A percentile compares a stretch with the other conserved stretches of the same genome.
Evolutionary conservation across 164 flowering plant species (phyloP).

Genomic region (Sedum album): DNA sequence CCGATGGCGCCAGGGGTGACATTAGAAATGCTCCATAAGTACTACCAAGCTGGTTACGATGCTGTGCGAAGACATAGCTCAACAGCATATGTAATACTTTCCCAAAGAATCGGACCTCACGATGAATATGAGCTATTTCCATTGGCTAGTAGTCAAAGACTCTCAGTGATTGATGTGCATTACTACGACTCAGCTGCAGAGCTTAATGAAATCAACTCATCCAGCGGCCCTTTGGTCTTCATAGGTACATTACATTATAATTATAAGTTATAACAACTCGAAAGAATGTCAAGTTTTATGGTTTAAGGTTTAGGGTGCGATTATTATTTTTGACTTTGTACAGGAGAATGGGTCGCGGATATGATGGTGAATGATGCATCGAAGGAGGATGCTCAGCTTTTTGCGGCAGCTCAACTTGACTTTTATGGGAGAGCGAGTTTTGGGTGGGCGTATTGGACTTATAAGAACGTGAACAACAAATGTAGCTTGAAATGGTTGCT

Average conservation of each 20-base stretch:
- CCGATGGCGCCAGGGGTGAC: conserved; percentile 44
- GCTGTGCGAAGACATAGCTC: conserved; percentile 48
- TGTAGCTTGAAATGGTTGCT: conserved; percentile 70
- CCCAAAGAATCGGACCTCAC: conserved; percentile 29
- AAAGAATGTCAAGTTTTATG: not conserved
- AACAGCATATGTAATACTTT: conserved; percentile 40
- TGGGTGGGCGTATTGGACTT: conserved; percentile 80
- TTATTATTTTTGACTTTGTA: not conserved
- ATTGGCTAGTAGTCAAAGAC: conserved; percentile 25
- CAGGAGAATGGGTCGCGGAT: conserved; percentile 68
- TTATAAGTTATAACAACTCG: too few species aligned
- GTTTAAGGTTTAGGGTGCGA: not conserved
- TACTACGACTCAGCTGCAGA: conserved; percentile 42
- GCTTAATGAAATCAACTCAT: conserved; percentile 26
- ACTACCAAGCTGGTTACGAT: conserved; percentile 45
- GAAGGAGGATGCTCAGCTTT: conserved; percentile 49
- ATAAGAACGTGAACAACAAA: conserved; percentile 39
- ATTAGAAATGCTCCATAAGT: conserved; percentile 33
- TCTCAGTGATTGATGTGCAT: conserved; percentile 52
- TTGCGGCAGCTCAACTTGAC: conserved; percentile 44
- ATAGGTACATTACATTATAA: conserved; percentile 33
- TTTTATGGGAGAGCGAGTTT: conserved; percentile 50
- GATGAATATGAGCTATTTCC: conserved; percentile 48
- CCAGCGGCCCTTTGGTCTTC: conserved; percentile 55
- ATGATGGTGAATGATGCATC: conserved; percentile 46